Base-by-base conservation (phyloP, 441 rosid species). In the Corymbia citriodora region DNA sequence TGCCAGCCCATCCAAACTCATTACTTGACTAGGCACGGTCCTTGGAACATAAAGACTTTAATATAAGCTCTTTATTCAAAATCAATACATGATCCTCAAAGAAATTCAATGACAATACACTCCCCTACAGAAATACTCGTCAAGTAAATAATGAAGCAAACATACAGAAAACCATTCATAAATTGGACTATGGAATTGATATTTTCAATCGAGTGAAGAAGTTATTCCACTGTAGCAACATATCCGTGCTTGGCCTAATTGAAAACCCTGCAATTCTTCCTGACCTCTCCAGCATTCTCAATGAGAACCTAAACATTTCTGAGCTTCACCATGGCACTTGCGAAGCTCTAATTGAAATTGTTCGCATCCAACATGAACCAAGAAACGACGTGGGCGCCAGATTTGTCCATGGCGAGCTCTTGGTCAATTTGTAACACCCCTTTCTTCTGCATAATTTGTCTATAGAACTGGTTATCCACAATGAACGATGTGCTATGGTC, bases 341-440 rank as follows among this genome's bases (percentile, higher is more conserved):
- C 93, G 92, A 96, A 94, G 63, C 92, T 83, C 61, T 61, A 57
- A 88, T 57, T 65, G 65, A 96, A 96, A 88, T 86, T 92, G 55
- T 79, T 81, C 49, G 90, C 92, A 65, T 95, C 93, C 72, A 81
- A 70, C 0, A 94, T 96, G 29, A 96, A 96, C 54, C 94, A 82
- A 63, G 95, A 88, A 86, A 95, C 97, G n/a, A 93, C 63, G 11
- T 95, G 92, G 8, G 91, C 90, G 72, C 94, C 95, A 5, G 90
- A 91, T 81, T 10, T 49, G 89, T 94, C 96, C 1, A 11, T 15
- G 7, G 94, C 94, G 53, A 96, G 95, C 45, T 93, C 91, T 88
- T 95, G 96, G 91, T 97, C 99, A 88, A 96, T 92, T 87, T 93
- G 94, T 87, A 97, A 25, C 70, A 97, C 90, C 72, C 97, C 99